A percentile compares a stretch with the other conserved stretches of the same genome.
These are phyloP conservation scores for Aspergillus sp. DNA, from an alignment of 2,329 filamentous ascomycete genomes.

Conservation along the genomic window DNA sequence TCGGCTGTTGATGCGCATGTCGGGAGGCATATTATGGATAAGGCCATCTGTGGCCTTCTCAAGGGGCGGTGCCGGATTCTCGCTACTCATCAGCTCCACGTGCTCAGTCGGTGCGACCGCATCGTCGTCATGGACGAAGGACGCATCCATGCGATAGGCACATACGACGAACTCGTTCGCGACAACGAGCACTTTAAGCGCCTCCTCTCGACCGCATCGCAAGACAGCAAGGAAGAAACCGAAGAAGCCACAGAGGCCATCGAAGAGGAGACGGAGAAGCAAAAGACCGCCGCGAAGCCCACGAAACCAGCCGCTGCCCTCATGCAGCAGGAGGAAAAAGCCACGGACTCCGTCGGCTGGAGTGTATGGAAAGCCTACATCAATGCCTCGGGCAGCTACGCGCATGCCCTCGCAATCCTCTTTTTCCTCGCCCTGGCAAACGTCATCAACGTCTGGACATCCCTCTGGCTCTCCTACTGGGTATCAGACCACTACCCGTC, in stretches of 20 bases:
- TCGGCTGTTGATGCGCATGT: slow-evolving; percentile 63
- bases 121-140: slow-evolving; percentile 94
- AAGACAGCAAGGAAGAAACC: slow-evolving; percentile 55
- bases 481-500: slow-evolving; percentile 73
- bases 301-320: slow-evolving; percentile 33
- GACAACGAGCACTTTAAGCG: slow-evolving; percentile 77
- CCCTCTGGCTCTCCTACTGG: slow-evolving; percentile 94
- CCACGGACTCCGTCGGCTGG: slow-evolving; percentile 78
- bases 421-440: slow-evolving; percentile 73
- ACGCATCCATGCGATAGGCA: slow-evolving; percentile 81
- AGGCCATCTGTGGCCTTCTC: slow-evolving; percentile 86
- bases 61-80: slow-evolving; percentile 88
- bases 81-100: slow-evolving; percentile 93
- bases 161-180: slow-evolving; percentile 84
- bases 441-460: slow-evolving; percentile 83
- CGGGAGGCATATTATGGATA: slow-evolving; percentile 79
- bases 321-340: slow-evolving; percentile 60
- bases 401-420: slow-evolving; percentile 65
- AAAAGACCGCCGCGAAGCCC: neutral
- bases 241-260: slow-evolving; percentile 29
- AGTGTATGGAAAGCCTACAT: slow-evolving; percentile 79
- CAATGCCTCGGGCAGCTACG: slow-evolving; percentile 70
- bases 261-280: slow-evolving; percentile 11
- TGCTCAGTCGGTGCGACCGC: slow-evolving; percentile 85
- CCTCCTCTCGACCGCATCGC: slow-evolving; percentile 79